Evolutionary conservation across 192 early-diverging fungal species (phyloP).

Genomic region (Globomyces pollinis-pini): DNA sequence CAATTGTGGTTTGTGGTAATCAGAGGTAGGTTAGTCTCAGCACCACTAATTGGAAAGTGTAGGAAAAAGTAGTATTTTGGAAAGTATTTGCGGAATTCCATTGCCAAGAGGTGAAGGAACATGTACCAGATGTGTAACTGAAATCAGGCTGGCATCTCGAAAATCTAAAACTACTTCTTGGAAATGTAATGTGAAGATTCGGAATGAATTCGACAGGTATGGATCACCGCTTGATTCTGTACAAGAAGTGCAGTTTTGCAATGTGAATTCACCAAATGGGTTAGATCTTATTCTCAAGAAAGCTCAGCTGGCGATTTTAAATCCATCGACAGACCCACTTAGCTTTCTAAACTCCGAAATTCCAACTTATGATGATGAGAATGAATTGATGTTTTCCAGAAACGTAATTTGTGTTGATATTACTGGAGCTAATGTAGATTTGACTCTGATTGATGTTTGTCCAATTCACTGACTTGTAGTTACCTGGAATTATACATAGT

Average conservation of each 20-base stretch:
- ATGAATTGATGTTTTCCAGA: constrained; percentile 38
- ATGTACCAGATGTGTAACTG: constrained; percentile 49
- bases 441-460: constrained; percentile 57
- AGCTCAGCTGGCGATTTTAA: constrained; percentile 49
- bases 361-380: constrained; percentile 7
- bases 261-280: constrained; percentile 14
- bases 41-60: constrained; percentile 27
- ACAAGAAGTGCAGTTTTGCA: constrained; percentile 31
- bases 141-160: constrained; percentile 32
- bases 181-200: constrained; percentile 37
- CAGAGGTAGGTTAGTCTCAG: constrained; percentile 23
- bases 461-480: too few species aligned
- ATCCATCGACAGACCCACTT: constrained; percentile 32
- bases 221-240: constrained; percentile 18
- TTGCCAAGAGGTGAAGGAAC: constrained; percentile 44
- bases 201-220: constrained; percentile 37
- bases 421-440: constrained; percentile 35
- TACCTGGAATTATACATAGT: constrained; percentile 52
- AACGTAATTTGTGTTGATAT: constrained; percentile 54
- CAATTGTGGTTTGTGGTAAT: constrained; percentile 48
- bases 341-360: constrained; percentile 17
- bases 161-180: constrained; percentile 16
- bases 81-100: constrained; percentile 42
- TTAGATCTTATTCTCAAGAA: constrained; percentile 38
- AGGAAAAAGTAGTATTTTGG: constrained; percentile 44